Percentiles rank a stretch among this genome's conserved stretches.
phyloP scores from a whole-genome alignment of 345 rosid genomes.

The Hypericum perforatum region DNA sequence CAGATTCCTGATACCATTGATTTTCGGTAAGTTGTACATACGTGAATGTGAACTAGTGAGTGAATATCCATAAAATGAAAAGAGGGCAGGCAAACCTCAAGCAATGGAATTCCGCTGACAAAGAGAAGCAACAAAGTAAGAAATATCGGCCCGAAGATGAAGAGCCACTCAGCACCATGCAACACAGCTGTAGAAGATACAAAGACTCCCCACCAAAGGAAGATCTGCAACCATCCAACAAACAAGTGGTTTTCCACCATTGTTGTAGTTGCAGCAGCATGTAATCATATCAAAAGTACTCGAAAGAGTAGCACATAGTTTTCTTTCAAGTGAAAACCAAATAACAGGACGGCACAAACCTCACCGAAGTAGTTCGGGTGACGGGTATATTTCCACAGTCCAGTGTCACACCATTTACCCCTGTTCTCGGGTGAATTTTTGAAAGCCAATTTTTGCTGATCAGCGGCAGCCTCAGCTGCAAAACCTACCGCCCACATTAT shows the following conservation, averaged over 20 bases:
- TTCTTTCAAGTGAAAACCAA: too few relatives aligned
- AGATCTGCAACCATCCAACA: conserved; percentile 30
- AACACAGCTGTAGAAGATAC: conserved; percentile 67
- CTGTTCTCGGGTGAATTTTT: conserved; percentile 68
- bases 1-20: conserved; percentile 48
- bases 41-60: neutral
- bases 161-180: conserved; percentile 74
- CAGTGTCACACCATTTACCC: conserved; percentile 78
- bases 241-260: too few relatives aligned
- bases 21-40: neutral
- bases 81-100: conserved; percentile 48
- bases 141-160: conserved; percentile 68
- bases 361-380: conserved; percentile 96
- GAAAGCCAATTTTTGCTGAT: conserved; percentile 77
- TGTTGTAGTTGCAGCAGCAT: too few relatives aligned
- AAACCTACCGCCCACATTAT: conserved; percentile 63
- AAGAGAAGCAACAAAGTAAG: conserved; percentile 78
- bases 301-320: too few relatives aligned
- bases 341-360: conserved; percentile 27
- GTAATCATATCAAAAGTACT: too few relatives aligned
- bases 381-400: conserved; percentile 76
- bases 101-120: conserved; percentile 82
- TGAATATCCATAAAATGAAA: neutral
- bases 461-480: conserved; percentile 61
- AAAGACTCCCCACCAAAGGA: conserved; percentile 92